Evolutionary conservation across 352 stramenopile species (phyloP).

Genomic region (Pilasporangium apinafurcum): DNA sequence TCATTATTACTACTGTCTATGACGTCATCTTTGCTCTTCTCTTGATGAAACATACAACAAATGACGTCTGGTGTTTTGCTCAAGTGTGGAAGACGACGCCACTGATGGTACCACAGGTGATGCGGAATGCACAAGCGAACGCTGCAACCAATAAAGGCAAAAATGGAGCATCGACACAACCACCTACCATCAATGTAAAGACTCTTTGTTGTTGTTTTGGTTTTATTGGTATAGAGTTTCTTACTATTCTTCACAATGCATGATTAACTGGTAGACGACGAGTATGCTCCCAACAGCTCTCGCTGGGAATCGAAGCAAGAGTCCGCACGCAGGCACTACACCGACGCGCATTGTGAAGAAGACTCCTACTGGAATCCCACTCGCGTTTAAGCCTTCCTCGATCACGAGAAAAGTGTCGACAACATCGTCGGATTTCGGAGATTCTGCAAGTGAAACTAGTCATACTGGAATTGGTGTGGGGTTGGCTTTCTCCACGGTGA

Average conservation of each 20-base stretch:
- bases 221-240: not conserved
- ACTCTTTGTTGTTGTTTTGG: slow-evolving; percentile 16
- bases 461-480: slow-evolving; percentile 4
- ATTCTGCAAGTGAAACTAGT: not conserved
- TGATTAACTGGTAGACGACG: slow-evolving; percentile 14
- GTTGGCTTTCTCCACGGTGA: slow-evolving; percentile 36
- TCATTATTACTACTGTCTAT: slow-evolving; percentile 1
- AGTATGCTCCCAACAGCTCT: slow-evolving; percentile 47
- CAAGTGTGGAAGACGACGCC: slow-evolving; percentile 48
- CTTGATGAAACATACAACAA: too few species aligned
- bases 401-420: slow-evolving; percentile 26
- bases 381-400: slow-evolving; percentile 56
- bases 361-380: slow-evolving; percentile 18
- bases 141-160: not conserved
- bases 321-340: slow-evolving; percentile 7
- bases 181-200: slow-evolving; percentile 1
- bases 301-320: slow-evolving; percentile 29
- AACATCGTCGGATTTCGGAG: not conserved
- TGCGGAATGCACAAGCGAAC: slow-evolving; percentile 6
- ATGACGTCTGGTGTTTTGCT: slow-evolving; percentile 2
- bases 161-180: not conserved
- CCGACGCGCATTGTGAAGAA: not conserved
- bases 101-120: slow-evolving; percentile 40
- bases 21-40: not conserved
- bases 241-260: not conserved